Base-by-base conservation (phyloP, 2,329 filamentous ascomycete species). In the Monosporascus sp. region DNA sequence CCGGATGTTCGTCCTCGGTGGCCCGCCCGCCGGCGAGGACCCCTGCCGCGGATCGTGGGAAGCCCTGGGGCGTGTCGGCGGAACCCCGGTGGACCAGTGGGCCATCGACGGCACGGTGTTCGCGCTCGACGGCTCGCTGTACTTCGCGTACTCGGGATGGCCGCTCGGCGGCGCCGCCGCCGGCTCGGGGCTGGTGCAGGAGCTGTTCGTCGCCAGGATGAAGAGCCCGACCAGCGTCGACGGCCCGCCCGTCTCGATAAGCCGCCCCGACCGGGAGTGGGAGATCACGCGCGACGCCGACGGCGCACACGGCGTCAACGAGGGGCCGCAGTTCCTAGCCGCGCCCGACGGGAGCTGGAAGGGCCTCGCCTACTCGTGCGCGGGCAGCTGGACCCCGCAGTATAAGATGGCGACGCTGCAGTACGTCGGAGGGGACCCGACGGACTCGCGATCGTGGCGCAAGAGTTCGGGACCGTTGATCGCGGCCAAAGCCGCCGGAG, bases 31-130 rank as follows among this genome's bases (percentile, higher is more conserved):
- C 15, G 54, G 48, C 8, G 61, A 63, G 37, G 62, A 67, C 31
- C 67, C 67, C 5, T 64, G 60, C 17, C 52, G 48, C 3, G 65
- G 63, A 2, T 58, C 58, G 37, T 69, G 66, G 66, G 65, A 66
- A 51, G 68, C 68, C 50, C 54, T 69, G 1, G 67, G 67, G 4
- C 62, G 58, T 31, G 61, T 69, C 26, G 52, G 56, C 37, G 54
- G 50, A 47, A 64, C 64, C 65, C 67, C 61, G 4, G 59, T 58
- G 20, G 53, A 61, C 43, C 64, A 66, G 44, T 69, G 66, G 67
- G 66, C 65, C 17, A 69, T 68, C 55, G 67, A 69, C 57, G 67
- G 64, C 4, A 68, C 67, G 5, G 61, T 67, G 6, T 65, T 69
- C 50, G 60, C 63, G 55, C 53, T 68, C 41, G 49, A 63, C 18